Conservation (phyloP, 805 yeast genomes). For the Hyphopichia homilentoma region DNA sequence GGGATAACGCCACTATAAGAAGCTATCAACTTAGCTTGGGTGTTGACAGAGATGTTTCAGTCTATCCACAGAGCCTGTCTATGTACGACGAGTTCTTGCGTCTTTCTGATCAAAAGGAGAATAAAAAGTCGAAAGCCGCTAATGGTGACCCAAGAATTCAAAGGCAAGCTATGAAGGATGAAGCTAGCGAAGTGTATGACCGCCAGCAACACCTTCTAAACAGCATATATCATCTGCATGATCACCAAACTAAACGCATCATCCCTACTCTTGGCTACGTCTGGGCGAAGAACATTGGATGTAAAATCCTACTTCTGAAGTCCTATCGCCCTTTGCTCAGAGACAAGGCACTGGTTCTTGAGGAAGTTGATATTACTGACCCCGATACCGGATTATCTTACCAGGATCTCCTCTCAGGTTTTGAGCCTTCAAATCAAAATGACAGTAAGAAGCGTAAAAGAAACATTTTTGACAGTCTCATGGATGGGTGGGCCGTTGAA, state of each 20-base stretch:
- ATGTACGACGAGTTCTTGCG: too few species aligned
- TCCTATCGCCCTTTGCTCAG: slow-evolving; percentile 21
- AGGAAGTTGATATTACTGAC: slow-evolving; percentile 9
- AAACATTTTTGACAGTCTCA: too few species aligned
- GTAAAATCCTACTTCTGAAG: slow-evolving; percentile 25
- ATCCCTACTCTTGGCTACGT: slow-evolving; percentile 33
- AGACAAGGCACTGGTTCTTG: slow-evolving; percentile 1
- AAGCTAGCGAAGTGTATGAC: not conserved
- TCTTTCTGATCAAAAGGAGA: not conserved
- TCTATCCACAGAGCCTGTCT: slow-evolving; percentile 6
- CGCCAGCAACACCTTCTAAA: not conserved
- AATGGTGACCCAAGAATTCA: slow-evolving; percentile 8
- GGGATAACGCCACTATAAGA: slow-evolving; percentile 49
- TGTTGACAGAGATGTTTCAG: not conserved
- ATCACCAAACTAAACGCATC: slow-evolving; percentile 13
- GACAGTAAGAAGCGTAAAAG: too few species aligned
- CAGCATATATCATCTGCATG: not conserved
- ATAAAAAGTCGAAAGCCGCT: slow-evolving; percentile 1
- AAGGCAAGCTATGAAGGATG: not conserved
- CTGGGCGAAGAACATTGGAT: slow-evolving; percentile 25
- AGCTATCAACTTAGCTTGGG: slow-evolving; percentile 7
- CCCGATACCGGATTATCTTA: slow-evolving; percentile 13
- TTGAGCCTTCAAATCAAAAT: slow-evolving; percentile 5
- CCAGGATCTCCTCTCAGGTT: slow-evolving; percentile 10
- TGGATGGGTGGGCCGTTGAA: slow-evolving; percentile 23